Conservation (phyloP, 2,329 filamentous ascomycete genomes). For the Septoria linicola region DNA sequence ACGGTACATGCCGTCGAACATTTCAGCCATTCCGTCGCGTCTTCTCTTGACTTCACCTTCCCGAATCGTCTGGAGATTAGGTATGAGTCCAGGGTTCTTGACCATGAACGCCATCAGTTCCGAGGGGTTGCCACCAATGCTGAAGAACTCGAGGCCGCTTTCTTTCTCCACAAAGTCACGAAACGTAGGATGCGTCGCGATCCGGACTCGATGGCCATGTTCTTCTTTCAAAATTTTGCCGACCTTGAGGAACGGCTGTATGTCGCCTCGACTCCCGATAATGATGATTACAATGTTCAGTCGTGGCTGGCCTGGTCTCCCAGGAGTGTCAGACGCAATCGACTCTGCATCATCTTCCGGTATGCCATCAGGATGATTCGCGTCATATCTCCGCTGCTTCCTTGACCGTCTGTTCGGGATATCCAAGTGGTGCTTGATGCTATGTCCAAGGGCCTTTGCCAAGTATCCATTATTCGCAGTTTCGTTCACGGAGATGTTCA, state of each 20-base stretch:
- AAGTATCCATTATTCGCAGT: constrained; percentile 68
- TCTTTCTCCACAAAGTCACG: constrained; percentile 72
- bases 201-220: constrained; percentile 71
- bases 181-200: constrained; percentile 77
- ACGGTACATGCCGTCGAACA: constrained; percentile 81
- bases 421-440: constrained; percentile 57
- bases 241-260: constrained; percentile 75
- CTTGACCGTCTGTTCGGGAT: constrained; percentile 32
- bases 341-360: constrained; percentile 26
- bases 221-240: constrained; percentile 69
- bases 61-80: constrained; percentile 68
- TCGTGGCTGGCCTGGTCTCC: constrained; percentile 41
- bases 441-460: constrained; percentile 68
- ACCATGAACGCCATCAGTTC: constrained; percentile 89
- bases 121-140: constrained; percentile 73
- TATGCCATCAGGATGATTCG: constrained; percentile 18
- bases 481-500: constrained; percentile 72
- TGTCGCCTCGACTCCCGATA: constrained; percentile 75
- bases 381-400: constrained; percentile 36
- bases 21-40: constrained; percentile 70
- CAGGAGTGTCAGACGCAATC: constrained; percentile 31
- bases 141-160: constrained; percentile 74
- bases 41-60: constrained; percentile 69
- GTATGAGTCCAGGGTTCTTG: constrained; percentile 76
- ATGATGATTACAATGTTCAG: constrained; percentile 83